Percentiles rank a stretch among this genome's conserved stretches.
Conservation (phyloP, 2,329 filamentous ascomycete species). For the Diaporthe sp. region DNA sequence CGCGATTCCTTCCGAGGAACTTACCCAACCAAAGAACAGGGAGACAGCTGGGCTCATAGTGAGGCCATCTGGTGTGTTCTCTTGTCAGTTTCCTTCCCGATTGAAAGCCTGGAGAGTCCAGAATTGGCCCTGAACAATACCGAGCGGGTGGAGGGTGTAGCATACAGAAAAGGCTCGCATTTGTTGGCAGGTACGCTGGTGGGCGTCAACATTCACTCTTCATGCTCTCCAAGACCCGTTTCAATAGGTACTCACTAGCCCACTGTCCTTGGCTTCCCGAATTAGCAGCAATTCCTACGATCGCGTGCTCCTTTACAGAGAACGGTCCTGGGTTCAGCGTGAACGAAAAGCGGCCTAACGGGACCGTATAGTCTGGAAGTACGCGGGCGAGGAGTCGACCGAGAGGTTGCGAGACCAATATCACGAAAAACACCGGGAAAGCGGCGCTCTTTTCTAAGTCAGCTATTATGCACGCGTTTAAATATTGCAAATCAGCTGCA, state of each 20-base stretch:
- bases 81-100: too few species aligned
- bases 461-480: not conserved
- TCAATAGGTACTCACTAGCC: slow-evolving; percentile 25
- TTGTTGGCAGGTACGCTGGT: slow-evolving; percentile 32
- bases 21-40: slow-evolving; percentile 36
- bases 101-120: too few species aligned
- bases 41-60: slow-evolving; percentile 37
- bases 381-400: slow-evolving; percentile 35
- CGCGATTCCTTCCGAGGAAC: not conserved
- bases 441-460: slow-evolving; percentile 19
- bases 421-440: slow-evolving; percentile 39
- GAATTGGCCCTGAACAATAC: too few species aligned
- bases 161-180: slow-evolving; percentile 36
- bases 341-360: slow-evolving; percentile 34
- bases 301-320: slow-evolving; percentile 37
- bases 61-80: slow-evolving; percentile 23
- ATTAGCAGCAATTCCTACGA: slow-evolving; percentile 39
- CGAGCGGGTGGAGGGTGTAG: not conserved
- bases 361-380: slow-evolving; percentile 36
- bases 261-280: slow-evolving; percentile 38
- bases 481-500: not conserved
- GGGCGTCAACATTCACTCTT: not conserved
- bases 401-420: slow-evolving; percentile 37
- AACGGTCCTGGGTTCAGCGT: slow-evolving; percentile 38
- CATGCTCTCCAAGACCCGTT: not conserved